Base-by-base conservation (phyloP, 306 rosid species). In the Benincasa hispida region DNA sequence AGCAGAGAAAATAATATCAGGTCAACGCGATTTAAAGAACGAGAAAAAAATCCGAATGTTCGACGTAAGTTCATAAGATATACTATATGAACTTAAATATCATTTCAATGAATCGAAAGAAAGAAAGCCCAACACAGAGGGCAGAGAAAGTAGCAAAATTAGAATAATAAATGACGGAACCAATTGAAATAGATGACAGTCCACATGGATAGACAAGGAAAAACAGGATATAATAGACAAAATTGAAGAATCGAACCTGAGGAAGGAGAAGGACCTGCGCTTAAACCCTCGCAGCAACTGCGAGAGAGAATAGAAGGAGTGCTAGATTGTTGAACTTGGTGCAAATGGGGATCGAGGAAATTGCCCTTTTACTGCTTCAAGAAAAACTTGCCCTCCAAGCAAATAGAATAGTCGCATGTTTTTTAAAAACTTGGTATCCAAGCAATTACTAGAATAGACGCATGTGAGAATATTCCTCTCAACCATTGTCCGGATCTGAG, bases 251-350 rank as follows among this genome's bases (percentile, higher is more conserved):
- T 28, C 73, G 48, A 66, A 66, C 73, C 50, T 34, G 15, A 34
- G 14, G 30, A 66, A n/a, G 12, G 12, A 41, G 47, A 41, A 41
- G 50, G 24, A 34, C 0, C 57, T 42, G 54, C 4, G n/a, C 78
- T 67, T 37, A 54, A 80, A 77, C 79, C 83, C 86, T 80, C 77
- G 84, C 68, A 58, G 79, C 79, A 54, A 79, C 24, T 53, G 57
- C 22, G 60, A 55, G 28, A 32, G 73, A 66, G 22, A 1, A 11
- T 13, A 39, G 79, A 50, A 76, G 35, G 53, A 14, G 39, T 4
- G 17, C 42, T 4, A 37, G 51, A 66, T 19, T 19, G 61, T 14
- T 7, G 72, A n/a, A n/a, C n/a, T n/a, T n/a, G n/a, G 2, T 18
- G 18, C 22, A 0, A 25, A 22, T 21, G 10, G 78, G 78, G 73